Evolutionary conservation across 345 rosid genomes (phyloP).

Genomic region (Eucalyptus virginea): DNA sequence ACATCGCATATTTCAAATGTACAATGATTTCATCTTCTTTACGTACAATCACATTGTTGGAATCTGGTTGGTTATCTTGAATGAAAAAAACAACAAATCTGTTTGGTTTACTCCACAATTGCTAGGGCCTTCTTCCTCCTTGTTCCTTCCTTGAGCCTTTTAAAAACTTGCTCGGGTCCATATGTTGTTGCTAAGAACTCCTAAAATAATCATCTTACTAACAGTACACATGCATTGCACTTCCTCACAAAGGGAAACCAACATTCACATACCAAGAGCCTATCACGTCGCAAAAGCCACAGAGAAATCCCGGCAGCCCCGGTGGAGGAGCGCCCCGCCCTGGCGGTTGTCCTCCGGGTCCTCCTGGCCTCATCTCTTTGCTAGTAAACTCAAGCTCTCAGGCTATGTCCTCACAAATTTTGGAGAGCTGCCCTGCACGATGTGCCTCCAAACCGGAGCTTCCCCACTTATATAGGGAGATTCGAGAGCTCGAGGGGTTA

Average conservation of each 20-base stretch:
- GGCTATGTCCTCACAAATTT: neutral
- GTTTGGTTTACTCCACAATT: neutral
- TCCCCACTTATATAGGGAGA: neutral
- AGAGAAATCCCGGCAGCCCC: neutral
- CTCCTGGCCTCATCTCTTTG: neutral
- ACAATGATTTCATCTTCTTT: neutral
- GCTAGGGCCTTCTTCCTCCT: too few relatives aligned
- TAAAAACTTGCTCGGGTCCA: fast-evolving
- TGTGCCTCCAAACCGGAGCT: neutral
- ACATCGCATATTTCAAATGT: neutral
- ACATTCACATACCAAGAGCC: neutral
- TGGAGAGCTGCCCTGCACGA: neutral
- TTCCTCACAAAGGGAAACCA: neutral
- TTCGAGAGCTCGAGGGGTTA: neutral
- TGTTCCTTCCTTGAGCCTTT: too few relatives aligned
- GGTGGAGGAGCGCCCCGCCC: neutral
- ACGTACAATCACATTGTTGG: neutral
- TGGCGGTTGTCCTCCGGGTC: neutral
- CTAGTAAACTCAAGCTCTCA: neutral
- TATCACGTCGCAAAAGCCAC: neutral
- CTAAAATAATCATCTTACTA: neutral
- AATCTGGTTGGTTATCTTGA: neutral
- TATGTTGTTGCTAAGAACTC: neutral
- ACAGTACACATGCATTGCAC: neutral
- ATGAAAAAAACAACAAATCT: too few relatives aligned